Evolutionary conservation across 139 green algal species (phyloP).

Genomic region (Dunaliella primolecta): DNA sequence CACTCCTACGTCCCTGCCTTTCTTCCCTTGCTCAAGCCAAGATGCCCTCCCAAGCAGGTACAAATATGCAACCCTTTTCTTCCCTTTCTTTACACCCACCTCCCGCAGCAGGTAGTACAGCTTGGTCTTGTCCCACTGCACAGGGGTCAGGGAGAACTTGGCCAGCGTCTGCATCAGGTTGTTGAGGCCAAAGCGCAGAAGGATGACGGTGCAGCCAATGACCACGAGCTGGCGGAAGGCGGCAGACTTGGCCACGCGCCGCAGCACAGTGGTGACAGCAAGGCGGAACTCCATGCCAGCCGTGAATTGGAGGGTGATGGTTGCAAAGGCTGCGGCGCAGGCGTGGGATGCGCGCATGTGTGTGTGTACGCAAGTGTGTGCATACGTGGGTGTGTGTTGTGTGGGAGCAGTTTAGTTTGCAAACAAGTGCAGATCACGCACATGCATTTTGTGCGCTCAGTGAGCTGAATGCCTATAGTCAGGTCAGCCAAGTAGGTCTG

Average conservation of each 20-base stretch:
- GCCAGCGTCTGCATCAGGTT: constrained; percentile 45
- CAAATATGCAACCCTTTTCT: too few species aligned
- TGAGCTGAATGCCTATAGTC: too few species aligned
- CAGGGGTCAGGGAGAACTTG: constrained; percentile 35
- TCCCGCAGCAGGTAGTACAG: constrained; percentile 69
- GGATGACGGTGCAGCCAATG: constrained; percentile 42
- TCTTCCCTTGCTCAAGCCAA: too few species aligned
- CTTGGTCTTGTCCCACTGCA: constrained; percentile 60
- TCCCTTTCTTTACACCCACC: too few species aligned
- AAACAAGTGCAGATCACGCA: too few species aligned
- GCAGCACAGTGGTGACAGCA: constrained; percentile 39
- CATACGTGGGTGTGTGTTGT: background rate
- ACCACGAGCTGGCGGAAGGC: constrained; percentile 58
- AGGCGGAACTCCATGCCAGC: constrained; percentile 45
- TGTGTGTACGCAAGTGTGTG: background rate
- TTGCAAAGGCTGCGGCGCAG: constrained; percentile 45
- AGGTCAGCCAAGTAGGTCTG: too few species aligned
- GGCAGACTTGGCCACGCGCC: constrained; percentile 62
- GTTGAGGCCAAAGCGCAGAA: constrained; percentile 55
- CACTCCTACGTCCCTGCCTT: too few species aligned
- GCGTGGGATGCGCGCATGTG: background rate
- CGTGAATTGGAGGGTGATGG: constrained; percentile 55
- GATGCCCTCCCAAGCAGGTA: too few species aligned
- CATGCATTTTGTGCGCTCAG: too few species aligned
- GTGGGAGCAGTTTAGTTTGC: too few species aligned